Evolutionary conservation across 805 yeast species (phyloP).

Genomic region (Ogataea glucozyma): DNA sequence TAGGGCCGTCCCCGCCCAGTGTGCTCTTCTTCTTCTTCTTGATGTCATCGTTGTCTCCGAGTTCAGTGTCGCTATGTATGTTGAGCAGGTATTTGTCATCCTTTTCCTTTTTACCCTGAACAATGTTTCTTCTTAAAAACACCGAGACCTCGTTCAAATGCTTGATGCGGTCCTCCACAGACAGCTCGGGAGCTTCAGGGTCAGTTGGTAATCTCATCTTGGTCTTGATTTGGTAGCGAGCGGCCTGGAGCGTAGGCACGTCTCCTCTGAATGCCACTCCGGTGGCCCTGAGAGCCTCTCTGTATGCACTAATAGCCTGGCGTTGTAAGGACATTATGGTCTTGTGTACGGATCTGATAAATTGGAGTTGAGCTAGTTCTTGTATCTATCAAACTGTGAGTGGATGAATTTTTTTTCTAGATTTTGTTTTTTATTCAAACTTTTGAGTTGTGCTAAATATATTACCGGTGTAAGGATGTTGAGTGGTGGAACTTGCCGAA

Average conservation of each 20-base stretch:
- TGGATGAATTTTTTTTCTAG: neutral
- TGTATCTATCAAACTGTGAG: no score
- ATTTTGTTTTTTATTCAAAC: no score
- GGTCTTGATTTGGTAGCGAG: slow-evolving; percentile 58
- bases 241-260: slow-evolving; percentile 49
- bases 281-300: slow-evolving; percentile 68
- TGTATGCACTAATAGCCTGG: slow-evolving; percentile 50
- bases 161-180: slow-evolving; percentile 50
- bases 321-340: slow-evolving; percentile 22
- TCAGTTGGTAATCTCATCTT: slow-evolving; percentile 44
- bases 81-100: slow-evolving; percentile 55
- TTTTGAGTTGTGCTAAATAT: no score
- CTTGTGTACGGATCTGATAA: neutral
- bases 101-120: slow-evolving; percentile 64
- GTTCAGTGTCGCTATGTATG: slow-evolving; percentile 78
- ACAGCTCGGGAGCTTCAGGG: slow-evolving; percentile 47
- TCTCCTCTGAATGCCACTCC: slow-evolving; percentile 59
- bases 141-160: slow-evolving; percentile 69
- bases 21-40: slow-evolving; percentile 46
- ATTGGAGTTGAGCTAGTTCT: neutral
- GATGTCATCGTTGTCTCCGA: slow-evolving; percentile 86
- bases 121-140: slow-evolving; percentile 74
- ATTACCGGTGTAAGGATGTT: no score
- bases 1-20: slow-evolving; percentile 28
- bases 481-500: no score